phyloP scores from a whole-genome alignment of 768 basidiomycete genomes.

The Auricularia sp. region DNA sequence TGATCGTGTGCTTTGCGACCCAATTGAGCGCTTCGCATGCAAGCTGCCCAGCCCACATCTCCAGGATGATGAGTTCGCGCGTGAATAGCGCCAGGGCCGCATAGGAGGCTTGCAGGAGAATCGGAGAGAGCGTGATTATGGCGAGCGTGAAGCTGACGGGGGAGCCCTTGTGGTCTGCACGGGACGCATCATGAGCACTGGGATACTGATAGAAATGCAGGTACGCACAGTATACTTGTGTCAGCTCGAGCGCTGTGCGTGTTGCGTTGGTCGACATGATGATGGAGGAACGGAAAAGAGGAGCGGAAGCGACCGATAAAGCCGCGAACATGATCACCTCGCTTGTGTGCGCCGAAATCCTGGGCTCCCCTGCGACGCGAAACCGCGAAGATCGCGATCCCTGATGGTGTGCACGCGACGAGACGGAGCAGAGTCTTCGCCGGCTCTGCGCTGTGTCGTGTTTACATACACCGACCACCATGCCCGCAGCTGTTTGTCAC shows the following conservation, averaged over 20 bases:
- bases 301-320: no score
- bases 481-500: no score
- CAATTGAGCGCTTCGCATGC: constrained; percentile 61
- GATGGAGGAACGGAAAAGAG: background rate
- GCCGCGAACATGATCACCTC: no score
- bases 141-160: constrained; percentile 46
- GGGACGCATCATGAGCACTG: background rate
- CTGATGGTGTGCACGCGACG: no score
- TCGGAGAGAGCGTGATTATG: constrained; percentile 56
- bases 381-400: no score
- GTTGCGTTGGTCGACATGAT: background rate
- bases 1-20: constrained; percentile 54
- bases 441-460: no score
- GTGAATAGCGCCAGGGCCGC: constrained; percentile 64
- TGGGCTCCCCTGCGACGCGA: no score
- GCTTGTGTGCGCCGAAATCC: no score
- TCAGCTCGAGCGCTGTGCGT: background rate
- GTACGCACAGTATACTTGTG: background rate
- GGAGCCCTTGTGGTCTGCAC: constrained; percentile 52
- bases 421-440: no score
- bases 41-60: constrained; percentile 78
- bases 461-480: no score
- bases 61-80: constrained; percentile 67
- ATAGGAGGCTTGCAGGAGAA: constrained; percentile 70
- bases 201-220: background rate